phyloP scores from a whole-genome alignment of 2,329 filamentous ascomycete genomes.

The Aspergillus sp. region DNA sequence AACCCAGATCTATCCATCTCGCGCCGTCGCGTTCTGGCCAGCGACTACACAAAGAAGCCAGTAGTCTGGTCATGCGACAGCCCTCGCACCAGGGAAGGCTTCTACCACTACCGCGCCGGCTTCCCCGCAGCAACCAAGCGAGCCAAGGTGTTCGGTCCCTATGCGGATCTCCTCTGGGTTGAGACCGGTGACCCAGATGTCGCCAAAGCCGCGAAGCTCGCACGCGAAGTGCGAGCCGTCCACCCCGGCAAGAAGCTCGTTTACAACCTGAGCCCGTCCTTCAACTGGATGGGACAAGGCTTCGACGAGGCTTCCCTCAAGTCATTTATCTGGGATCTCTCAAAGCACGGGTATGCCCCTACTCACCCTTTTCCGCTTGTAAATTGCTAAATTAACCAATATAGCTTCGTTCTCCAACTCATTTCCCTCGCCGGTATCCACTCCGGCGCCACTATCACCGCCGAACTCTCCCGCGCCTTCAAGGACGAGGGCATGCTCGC shows the following conservation, averaged over 20 bases:
- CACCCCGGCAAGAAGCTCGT: slow-evolving; percentile 85
- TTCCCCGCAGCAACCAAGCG: slow-evolving; percentile 89
- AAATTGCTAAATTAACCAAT: slow-evolving; percentile 23
- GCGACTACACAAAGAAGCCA: slow-evolving; percentile 66
- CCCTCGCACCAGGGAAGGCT: slow-evolving; percentile 86
- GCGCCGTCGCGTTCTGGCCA: slow-evolving; percentile 74
- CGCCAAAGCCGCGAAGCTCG: slow-evolving; percentile 73
- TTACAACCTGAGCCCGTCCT: slow-evolving; percentile 94
- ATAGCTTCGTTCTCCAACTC: slow-evolving; percentile 65
- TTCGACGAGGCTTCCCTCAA: slow-evolving; percentile 82
- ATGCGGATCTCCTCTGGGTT: slow-evolving; percentile 94
- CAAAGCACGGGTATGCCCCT: slow-evolving; percentile 75
- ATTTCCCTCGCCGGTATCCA: slow-evolving; percentile 69
- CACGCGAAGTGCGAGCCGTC: slow-evolving; percentile 70
- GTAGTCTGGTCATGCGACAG: slow-evolving; percentile 90
- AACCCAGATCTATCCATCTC: slow-evolving; percentile 78
- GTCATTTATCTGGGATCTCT: slow-evolving; percentile 96
- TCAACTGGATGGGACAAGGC: slow-evolving; percentile 98
- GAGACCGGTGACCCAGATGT: slow-evolving; percentile 92
- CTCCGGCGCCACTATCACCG: slow-evolving; percentile 65
- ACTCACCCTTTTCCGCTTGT: background rate
- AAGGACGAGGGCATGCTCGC: slow-evolving; percentile 94
- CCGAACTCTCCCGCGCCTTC: slow-evolving; percentile 80
- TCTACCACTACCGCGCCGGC: slow-evolving; percentile 63
- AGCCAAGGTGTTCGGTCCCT: slow-evolving; percentile 87